Evolutionary conservation across 2,329 filamentous ascomycete genomes (phyloP).

Genomic region (Daldinia sp.): DNA sequence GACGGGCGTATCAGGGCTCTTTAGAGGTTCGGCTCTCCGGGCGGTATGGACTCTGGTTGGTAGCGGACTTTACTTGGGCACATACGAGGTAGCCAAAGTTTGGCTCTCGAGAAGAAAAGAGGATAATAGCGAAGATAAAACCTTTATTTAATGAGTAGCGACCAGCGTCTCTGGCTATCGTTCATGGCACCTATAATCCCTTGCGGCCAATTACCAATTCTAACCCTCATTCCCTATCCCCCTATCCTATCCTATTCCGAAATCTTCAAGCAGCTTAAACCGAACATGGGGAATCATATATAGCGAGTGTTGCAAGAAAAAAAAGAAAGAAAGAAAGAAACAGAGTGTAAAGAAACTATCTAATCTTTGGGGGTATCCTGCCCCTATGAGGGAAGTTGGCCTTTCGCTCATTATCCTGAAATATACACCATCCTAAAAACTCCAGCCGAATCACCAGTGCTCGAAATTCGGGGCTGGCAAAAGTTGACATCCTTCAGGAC

Average conservation of each 20-base stretch:
- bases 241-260: neutral
- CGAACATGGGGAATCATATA: neutral
- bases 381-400: neutral
- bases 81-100: constrained; percentile 83
- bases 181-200: constrained; percentile 1
- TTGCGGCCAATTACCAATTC: neutral
- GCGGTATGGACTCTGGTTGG: constrained; percentile 85
- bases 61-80: constrained; percentile 85
- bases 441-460: constrained; percentile 18
- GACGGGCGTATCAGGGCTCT: constrained; percentile 78
- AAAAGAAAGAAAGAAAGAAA: neutral
- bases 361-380: neutral
- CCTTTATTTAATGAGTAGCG: constrained; percentile 32
- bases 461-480: constrained; percentile 28
- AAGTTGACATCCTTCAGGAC: constrained; percentile 25
- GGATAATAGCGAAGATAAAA: constrained; percentile 21
- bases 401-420: constrained; percentile 11
- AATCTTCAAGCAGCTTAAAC: neutral
- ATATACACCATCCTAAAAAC: constrained; percentile 38
- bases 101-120: constrained; percentile 66
- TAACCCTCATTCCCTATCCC: neutral
- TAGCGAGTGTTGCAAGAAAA: too few relatives aligned
- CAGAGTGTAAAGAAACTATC: neutral
- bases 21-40: constrained; percentile 79
- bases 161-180: neutral